A percentile compares a stretch with the other conserved stretches of the same genome.
These are phyloP conservation scores for Serendipita sp. DNA, from an alignment of 768 basidiomycete species.

Conservation along the genomic window DNA sequence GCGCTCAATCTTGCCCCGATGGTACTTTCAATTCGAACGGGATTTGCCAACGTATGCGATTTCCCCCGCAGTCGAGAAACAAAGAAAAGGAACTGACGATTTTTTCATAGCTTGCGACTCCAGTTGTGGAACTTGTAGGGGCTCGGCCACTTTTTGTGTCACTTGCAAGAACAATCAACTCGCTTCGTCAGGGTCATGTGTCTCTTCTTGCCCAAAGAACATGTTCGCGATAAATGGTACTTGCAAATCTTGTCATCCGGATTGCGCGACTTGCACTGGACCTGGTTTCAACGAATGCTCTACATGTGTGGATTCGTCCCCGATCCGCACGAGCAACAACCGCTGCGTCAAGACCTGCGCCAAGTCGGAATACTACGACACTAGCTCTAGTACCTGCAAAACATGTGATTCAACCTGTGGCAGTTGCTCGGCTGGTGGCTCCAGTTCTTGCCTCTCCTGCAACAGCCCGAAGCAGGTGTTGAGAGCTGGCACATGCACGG, in stretches of 20 bases:
- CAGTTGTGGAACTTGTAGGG: conserved; percentile 55
- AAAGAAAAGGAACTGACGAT: neutral
- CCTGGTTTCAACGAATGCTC: conserved; percentile 63
- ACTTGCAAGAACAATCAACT: conserved; percentile 52
- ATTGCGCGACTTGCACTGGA: conserved; percentile 75
- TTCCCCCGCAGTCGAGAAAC: neutral
- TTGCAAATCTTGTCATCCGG: conserved; percentile 69
- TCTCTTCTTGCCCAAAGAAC: conserved; percentile 55
- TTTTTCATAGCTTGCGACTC: conserved; percentile 45
- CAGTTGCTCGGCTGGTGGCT: conserved; percentile 56
- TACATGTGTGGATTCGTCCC: conserved; percentile 47
- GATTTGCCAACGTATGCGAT: conserved; percentile 52
- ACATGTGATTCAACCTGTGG: conserved; percentile 63
- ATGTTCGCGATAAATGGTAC: conserved; percentile 48
- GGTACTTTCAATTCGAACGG: conserved; percentile 56
- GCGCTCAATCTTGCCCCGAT: conserved; percentile 52
- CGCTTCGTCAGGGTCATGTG: conserved; percentile 58
- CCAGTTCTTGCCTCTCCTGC: conserved; percentile 58
- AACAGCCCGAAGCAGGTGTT: conserved; percentile 47
- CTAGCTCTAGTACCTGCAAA: conserved; percentile 44
- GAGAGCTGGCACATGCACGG: conserved; percentile 44
- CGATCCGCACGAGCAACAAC: conserved; percentile 44
- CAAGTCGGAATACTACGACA: conserved; percentile 57
- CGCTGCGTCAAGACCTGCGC: conserved; percentile 67
- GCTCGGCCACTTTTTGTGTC: conserved; percentile 52